phyloP scores from a whole-genome alignment of 169 alveolate genomes.

The Cryptosporidium bovis region DNA sequence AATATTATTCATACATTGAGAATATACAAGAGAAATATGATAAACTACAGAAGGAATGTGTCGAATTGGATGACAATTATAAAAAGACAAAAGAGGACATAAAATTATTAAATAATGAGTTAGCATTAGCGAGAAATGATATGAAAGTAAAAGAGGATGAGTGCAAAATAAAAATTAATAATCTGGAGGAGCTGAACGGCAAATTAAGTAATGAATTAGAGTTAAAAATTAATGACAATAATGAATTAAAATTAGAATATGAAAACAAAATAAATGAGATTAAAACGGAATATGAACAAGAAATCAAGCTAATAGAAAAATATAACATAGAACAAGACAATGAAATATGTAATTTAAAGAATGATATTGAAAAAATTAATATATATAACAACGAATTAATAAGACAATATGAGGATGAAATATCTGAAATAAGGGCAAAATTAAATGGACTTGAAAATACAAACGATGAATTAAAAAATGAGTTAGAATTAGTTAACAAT shows the following conservation, averaged over 20 bases:
- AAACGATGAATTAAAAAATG: no score
- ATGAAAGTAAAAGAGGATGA: background rate
- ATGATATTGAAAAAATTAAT: no score
- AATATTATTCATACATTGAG: conserved; percentile 56
- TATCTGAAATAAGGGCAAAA: no score
- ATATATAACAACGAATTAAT: no score
- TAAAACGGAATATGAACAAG: background rate
- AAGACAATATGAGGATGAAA: no score
- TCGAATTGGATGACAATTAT: background rate
- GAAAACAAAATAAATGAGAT: conserved; percentile 12
- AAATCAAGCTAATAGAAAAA: background rate
- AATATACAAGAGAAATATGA: conserved; percentile 27
- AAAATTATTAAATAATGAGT: background rate
- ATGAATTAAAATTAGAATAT: background rate
- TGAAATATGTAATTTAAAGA: background rate
- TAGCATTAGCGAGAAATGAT: background rate
- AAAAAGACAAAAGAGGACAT: conserved; percentile 9
- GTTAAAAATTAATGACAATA: background rate
- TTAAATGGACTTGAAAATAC: no score
- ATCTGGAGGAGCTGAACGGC: background rate
- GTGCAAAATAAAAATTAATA: background rate
- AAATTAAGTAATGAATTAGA: background rate
- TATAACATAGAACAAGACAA: background rate
- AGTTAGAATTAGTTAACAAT: no score
- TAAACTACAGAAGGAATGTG: background rate